Evolutionary conservation across 331 rosid species (phyloP).

Genomic region (Cydonia oblonga): DNA sequence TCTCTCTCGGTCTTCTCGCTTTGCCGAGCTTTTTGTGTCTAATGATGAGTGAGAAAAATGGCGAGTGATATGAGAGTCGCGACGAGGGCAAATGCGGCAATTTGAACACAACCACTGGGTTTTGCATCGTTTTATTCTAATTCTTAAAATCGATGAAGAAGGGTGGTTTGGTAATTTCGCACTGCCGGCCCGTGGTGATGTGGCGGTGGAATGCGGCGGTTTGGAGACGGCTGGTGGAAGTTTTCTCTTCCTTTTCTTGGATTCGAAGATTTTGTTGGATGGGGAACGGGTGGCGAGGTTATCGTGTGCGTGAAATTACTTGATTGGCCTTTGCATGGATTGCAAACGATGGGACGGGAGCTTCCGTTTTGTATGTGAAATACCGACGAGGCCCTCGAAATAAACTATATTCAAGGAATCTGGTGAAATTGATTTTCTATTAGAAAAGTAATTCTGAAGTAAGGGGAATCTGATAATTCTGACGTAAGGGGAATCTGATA

Average conservation of each 20-base stretch:
- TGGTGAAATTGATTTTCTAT: background rate
- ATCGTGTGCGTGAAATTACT: background rate
- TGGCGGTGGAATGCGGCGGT: background rate
- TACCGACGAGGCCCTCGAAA: no score
- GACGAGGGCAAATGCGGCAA: slow-evolving; percentile 23
- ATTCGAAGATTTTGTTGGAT: slow-evolving; percentile 14
- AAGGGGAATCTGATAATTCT: background rate
- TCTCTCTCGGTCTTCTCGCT: background rate
- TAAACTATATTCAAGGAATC: no score
- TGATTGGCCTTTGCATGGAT: background rate
- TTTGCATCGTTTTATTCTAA: slow-evolving; percentile 16
- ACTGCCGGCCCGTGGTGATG: background rate
- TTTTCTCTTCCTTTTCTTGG: no score
- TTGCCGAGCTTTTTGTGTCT: background rate
- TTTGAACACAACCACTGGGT: slow-evolving; percentile 8
- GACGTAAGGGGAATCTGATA: background rate
- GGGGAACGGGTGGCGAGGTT: slow-evolving; percentile 6
- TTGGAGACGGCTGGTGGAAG: background rate
- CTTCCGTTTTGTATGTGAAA: background rate
- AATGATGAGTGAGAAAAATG: background rate
- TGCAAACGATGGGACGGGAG: background rate
- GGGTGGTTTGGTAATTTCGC: slow-evolving; percentile 44
- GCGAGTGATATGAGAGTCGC: background rate
- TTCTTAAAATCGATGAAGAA: background rate
- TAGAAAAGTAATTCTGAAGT: background rate